Evolutionary conservation across 768 basidiomycete genomes (phyloP).

Genomic region (Kwoniella sp.): DNA sequence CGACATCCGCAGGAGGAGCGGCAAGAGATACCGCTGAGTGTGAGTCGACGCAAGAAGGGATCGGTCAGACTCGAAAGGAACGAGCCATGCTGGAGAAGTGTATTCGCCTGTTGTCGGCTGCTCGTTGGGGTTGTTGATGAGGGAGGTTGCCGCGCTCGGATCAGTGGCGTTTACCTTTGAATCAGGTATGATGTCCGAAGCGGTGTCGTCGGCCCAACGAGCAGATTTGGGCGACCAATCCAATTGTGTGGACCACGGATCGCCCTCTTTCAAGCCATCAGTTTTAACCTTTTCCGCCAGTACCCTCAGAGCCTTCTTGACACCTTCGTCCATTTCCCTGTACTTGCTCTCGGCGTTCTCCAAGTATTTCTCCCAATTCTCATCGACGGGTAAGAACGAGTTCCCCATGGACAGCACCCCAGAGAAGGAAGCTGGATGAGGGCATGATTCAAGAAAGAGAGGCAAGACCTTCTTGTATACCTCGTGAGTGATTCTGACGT

Average conservation of each 20-base stretch:
- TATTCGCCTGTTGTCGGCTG: neutral
- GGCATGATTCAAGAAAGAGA: slow-evolving; percentile 77
- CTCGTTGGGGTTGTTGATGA: neutral
- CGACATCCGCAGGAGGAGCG: slow-evolving; percentile 67
- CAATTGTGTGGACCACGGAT: slow-evolving; percentile 84
- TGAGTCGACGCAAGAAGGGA: slow-evolving; percentile 22
- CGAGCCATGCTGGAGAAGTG: slow-evolving; percentile 23
- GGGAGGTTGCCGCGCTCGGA: neutral
- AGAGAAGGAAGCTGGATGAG: slow-evolving; percentile 89
- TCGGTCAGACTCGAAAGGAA: slow-evolving; percentile 12
- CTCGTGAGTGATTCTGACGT: slow-evolving; percentile 80
- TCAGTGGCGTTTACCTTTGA: neutral
- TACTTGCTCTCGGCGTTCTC: slow-evolving; percentile 76
- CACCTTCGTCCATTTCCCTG: slow-evolving; percentile 67
- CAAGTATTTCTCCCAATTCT: slow-evolving; percentile 84
- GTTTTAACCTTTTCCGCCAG: slow-evolving; percentile 66
- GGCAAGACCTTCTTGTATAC: slow-evolving; percentile 79
- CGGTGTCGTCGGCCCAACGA: slow-evolving; percentile 43
- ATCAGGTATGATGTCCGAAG: neutral
- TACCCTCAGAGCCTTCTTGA: slow-evolving; percentile 66
- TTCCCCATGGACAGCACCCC: slow-evolving; percentile 90
- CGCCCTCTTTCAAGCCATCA: slow-evolving; percentile 65
- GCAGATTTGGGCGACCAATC: slow-evolving; percentile 87
- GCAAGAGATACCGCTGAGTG: slow-evolving; percentile 63
- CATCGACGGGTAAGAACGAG: slow-evolving; percentile 85